Evolutionary conservation across 345 rosid species (phyloP).

Genomic region (Euphorbia peplus): DNA sequence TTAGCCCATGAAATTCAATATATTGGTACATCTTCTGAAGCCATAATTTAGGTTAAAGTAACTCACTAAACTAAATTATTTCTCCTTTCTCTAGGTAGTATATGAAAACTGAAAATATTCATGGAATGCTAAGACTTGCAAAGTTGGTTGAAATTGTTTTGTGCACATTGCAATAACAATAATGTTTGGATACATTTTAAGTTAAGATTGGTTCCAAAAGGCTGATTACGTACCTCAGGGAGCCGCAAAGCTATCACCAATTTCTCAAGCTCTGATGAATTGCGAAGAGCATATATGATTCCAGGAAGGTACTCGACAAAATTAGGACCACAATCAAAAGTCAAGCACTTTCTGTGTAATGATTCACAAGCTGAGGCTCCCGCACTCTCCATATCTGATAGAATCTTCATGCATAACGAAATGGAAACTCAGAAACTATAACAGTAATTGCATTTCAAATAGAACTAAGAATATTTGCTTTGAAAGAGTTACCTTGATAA

Average conservation of each 20-base stretch:
- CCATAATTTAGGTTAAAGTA: not conserved
- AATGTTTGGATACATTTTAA: not conserved
- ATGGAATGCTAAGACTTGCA: no score
- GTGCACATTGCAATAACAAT: not conserved
- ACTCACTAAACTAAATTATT: not conserved
- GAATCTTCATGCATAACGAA: not conserved
- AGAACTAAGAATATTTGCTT: no score
- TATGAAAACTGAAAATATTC: no score
- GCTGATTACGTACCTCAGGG: not conserved
- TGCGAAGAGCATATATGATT: not conserved
- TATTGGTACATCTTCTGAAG: not conserved
- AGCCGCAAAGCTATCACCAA: not conserved
- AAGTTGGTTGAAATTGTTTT: no score
- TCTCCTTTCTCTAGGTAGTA: no score
- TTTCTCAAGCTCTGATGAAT: not conserved
- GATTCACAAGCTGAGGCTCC: not conserved
- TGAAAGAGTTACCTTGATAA: no score
- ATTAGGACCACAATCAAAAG: not conserved
- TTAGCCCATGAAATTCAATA: no score
- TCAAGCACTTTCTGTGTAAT: not conserved
- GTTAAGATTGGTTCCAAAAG: not conserved
- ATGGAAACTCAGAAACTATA: not conserved
- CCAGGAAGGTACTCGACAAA: not conserved
- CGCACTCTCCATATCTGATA: not conserved
- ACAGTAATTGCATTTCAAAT: not conserved